Base-by-base conservation (phyloP, 345 rosid species). In the Moricandia moricandioides region DNA sequence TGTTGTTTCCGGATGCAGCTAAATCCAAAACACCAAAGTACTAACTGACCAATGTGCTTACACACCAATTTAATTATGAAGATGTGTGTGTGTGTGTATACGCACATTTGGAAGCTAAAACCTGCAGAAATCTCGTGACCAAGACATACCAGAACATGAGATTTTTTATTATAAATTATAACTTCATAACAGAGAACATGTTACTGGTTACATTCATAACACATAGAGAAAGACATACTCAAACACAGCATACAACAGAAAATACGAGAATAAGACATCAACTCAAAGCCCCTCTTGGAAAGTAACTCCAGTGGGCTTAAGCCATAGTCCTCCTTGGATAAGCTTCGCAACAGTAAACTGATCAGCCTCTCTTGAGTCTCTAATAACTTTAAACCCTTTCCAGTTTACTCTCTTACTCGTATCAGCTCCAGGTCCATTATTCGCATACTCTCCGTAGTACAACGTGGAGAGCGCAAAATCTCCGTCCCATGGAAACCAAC, bases 401-500 rank as follows among this genome's bases (percentile, higher is more conserved):
- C 98, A 91, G 0, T 71, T 83, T 7, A 88, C 96, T 72, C 94
- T 71, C 61, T 84, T 79, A 51, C 88, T 83, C 3, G 87, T 85
- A 4, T 85, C 89, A 3, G 87, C 85, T 0, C 97, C 89, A 0
- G 90, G 88, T 14, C 98, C 96, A n/a, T 8, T 79, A 66, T 92
- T 92, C 81, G 77, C 57, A 75, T 88, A 90, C 74, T 92, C 98
- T 0, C 91, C 92, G 3, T 94, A 91, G 52, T 88, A 91, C 67
- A 94, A 62, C 0, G 97, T 87, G 70, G 86, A 84, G 11, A 91
- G 81, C 5, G 91, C 94, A 60, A 84, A 87, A 3, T 85, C 83
- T 0, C 89, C 90, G 5, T 47, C 77, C 98, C 97, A 89, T 40
- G 72, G 81, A 6, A 89, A 83, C 98, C 98, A 91, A 6, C 98